A percentile compares a stretch with the other conserved stretches of the same genome.
These are phyloP conservation scores for Talaromyces borbonicus DNA, from an alignment of 495 filamentous ascomycete genomes.

Conservation along the genomic window DNA sequence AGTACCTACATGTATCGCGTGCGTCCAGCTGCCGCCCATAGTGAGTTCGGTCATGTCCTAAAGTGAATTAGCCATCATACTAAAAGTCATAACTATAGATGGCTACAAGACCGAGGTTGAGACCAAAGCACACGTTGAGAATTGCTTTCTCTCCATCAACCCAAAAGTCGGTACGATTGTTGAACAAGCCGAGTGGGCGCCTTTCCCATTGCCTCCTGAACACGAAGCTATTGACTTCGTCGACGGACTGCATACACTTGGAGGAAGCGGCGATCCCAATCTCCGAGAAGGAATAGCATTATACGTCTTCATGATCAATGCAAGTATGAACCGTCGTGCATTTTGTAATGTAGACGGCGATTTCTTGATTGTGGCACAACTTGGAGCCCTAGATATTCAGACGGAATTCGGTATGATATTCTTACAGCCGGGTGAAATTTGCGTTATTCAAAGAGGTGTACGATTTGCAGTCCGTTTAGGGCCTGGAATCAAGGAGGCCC, in stretches of 20 bases:
- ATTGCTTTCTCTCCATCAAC: conserved; percentile 31
- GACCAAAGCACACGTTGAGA: conserved; percentile 28
- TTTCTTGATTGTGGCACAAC: conserved; percentile 30
- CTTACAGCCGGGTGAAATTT: conserved; percentile 32
- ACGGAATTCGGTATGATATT: conserved; percentile 34
- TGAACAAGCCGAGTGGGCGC: conserved; percentile 33
- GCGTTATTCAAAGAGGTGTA: conserved; percentile 30
- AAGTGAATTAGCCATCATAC: neutral
- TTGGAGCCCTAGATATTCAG: conserved; percentile 32
- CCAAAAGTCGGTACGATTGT: conserved; percentile 25
- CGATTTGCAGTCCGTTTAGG: conserved; percentile 23
- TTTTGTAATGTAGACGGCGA: conserved; percentile 35
- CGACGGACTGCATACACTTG: conserved; percentile 30
- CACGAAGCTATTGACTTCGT: conserved; percentile 30
- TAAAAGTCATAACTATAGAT: conserved; percentile 13
- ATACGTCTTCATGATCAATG: conserved; percentile 29
- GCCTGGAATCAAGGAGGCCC: conserved; percentile 17
- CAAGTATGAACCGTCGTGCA: conserved; percentile 25
- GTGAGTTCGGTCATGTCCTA: conserved; percentile 21
- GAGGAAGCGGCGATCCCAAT: conserved; percentile 29
- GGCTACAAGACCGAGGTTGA: conserved; percentile 24
- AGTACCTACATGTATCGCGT: conserved; percentile 34
- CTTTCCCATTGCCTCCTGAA: conserved; percentile 26
- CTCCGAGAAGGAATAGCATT: conserved; percentile 26
- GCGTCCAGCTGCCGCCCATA: conserved; percentile 30